Percentiles rank a stretch among this genome's conserved stretches.
phyloP scores from a whole-genome alignment of 495 filamentous ascomycete genomes.

The Cryomyces minteri region DNA sequence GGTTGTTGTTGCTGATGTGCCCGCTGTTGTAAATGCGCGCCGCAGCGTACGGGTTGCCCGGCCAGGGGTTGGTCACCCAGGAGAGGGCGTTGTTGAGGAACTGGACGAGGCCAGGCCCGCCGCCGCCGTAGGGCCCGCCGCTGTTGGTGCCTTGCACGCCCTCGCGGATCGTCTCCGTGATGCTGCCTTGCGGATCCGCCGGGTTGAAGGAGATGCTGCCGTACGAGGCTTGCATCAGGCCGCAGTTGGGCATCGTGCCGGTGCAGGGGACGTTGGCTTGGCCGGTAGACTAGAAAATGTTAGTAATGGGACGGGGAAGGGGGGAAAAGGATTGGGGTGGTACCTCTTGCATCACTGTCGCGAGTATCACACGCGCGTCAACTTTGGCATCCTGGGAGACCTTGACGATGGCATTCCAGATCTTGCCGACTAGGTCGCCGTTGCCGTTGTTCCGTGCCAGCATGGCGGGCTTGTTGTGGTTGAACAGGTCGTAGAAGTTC shows the following conservation, averaged over 20 bases:
- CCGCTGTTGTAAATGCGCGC: background rate
- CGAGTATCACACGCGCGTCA: conserved; percentile 1
- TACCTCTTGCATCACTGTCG: conserved; percentile 6
- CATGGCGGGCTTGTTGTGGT: conserved; percentile 2
- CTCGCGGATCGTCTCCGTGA: conserved; percentile 4
- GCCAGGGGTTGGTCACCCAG: background rate
- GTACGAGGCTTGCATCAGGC: conserved; percentile 4
- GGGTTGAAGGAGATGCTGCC: conserved; percentile 2
- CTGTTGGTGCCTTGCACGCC: conserved; percentile 1
- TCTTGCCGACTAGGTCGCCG: background rate
- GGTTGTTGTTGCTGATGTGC: background rate
- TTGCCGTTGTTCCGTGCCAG: conserved; percentile 1
- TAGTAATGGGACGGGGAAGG: background rate
- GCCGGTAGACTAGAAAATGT: conserved; percentile 1
- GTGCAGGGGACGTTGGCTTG: conserved; percentile 1
- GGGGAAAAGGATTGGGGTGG: background rate
- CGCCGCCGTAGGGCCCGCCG: background rate
- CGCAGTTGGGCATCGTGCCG: conserved; percentile 1
- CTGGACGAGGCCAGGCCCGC: background rate
- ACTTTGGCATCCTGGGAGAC: conserved; percentile 1
- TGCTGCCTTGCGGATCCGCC: background rate
- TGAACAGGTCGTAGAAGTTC: conserved; percentile 1
- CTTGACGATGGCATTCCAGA: conserved; percentile 2
- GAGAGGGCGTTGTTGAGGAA: background rate
- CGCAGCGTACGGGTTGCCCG: background rate